These are phyloP conservation scores for Globisporangium irregulare DNA, from an alignment of 352 stramenopile genomes.

Conservation along the genomic window DNA sequence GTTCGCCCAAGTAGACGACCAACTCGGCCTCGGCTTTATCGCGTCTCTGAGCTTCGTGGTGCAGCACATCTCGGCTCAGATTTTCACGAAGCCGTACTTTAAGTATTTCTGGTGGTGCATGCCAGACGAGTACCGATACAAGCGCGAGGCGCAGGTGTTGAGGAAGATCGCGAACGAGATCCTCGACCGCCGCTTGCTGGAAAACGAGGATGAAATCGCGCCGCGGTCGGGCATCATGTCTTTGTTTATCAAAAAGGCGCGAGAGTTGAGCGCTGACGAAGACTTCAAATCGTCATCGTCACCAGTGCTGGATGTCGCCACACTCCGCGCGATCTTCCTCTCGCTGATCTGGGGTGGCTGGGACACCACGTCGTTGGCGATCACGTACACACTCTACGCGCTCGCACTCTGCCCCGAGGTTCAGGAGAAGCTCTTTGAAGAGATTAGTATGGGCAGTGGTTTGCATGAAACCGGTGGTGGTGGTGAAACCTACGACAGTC, in stretches of 20 bases:
- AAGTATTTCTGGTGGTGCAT: not conserved
- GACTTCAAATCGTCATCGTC: not conserved
- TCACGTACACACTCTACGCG: slow-evolving; percentile 24
- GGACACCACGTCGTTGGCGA: slow-evolving; percentile 1
- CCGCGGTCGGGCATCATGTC: slow-evolving; percentile 44
- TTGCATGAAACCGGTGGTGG: not conserved
- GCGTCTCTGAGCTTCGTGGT: slow-evolving; percentile 1
- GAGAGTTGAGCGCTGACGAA: slow-evolving; percentile 18
- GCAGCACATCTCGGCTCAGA: not conserved
- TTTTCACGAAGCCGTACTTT: not conserved
- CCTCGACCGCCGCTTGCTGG: not conserved
- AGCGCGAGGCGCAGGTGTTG: not conserved
- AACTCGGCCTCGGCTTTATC: slow-evolving; percentile 17
- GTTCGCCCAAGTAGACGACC: not conserved
- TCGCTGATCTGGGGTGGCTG: slow-evolving; percentile 53
- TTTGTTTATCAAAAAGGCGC: slow-evolving; percentile 50
- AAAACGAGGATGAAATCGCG: slow-evolving; percentile 17
- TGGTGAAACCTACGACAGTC: slow-evolving; percentile 35
- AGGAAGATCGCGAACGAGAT: not conserved
- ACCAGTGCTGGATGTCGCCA: slow-evolving; percentile 19
- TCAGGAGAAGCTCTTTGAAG: slow-evolving; percentile 49
- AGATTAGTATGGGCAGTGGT: slow-evolving; percentile 21
- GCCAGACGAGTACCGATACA: not conserved
- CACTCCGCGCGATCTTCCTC: slow-evolving; percentile 63
- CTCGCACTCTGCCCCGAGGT: slow-evolving; percentile 53